A percentile compares a stretch with the other conserved stretches of the same genome.
These are phyloP conservation scores for Yamadazyma siamensis DNA, from an alignment of 1,139 yeast genomes.

Conservation along the genomic window DNA sequence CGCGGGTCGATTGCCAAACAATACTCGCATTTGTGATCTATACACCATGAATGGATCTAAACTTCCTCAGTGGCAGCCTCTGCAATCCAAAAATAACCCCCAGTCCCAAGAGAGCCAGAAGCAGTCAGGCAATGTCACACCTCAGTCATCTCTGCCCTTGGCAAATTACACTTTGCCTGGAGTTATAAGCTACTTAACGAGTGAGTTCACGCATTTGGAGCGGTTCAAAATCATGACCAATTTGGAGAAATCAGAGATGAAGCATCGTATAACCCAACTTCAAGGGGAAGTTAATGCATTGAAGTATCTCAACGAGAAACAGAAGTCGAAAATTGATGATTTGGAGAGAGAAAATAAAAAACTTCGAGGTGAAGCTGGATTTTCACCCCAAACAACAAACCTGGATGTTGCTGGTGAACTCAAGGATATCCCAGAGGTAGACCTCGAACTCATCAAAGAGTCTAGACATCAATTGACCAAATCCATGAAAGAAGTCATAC, in stretches of 20 bases:
- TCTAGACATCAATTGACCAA: conserved; percentile 38
- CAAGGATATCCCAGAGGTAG: conserved; percentile 35
- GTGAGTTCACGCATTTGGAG: conserved; percentile 59
- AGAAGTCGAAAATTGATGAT: conserved; percentile 25
- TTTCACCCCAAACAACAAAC: too few relatives aligned
- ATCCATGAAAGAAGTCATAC: conserved; percentile 42
- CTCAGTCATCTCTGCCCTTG: conserved; percentile 13
- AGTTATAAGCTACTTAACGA: conserved; percentile 58
- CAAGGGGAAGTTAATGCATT: conserved; percentile 54
- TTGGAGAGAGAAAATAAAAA: conserved; percentile 20
- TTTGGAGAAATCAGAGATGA: conserved; percentile 56
- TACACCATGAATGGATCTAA: too few relatives aligned
- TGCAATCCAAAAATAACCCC: conserved; percentile 6
- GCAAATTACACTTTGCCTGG: conserved; percentile 58
- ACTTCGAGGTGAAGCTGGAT: conserved; percentile 1
- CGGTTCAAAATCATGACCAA: conserved; percentile 54
- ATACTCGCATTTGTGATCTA: too few relatives aligned
- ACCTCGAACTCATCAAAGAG: conserved; percentile 34
- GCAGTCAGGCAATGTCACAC: too few relatives aligned
- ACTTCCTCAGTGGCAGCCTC: conserved; percentile 12
- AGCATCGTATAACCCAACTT: conserved; percentile 49
- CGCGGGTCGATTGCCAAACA: conserved; percentile 9
- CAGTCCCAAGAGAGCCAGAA: background rate
- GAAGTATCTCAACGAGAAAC: conserved; percentile 34
- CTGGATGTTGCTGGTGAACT: background rate